phyloP scores from a whole-genome alignment of 139 green algal species.

The Desmodesmus armatus region DNA sequence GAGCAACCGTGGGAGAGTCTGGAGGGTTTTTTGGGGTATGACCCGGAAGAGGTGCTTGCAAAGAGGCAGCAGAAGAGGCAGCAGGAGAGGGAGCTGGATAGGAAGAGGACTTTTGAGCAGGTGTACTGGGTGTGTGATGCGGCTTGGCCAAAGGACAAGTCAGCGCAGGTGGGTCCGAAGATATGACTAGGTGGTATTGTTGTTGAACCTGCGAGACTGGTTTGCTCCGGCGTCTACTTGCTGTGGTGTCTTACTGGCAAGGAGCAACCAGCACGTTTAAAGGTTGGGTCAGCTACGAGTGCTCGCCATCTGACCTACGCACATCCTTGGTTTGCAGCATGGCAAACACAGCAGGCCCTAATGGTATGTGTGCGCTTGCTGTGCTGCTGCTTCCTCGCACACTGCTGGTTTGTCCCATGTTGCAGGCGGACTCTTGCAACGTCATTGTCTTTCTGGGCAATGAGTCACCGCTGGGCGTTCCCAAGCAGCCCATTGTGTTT shows the following conservation, averaged over 20 bases:
- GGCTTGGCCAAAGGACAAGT: not conserved
- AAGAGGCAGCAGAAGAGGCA: too few relatives aligned
- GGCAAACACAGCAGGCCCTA: not conserved
- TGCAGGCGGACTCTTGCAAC: not conserved
- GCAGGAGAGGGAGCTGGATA: too few relatives aligned
- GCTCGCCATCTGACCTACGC: not conserved
- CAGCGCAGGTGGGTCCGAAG: not conserved
- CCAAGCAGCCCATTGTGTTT: conserved; percentile 36
- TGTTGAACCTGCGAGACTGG: not conserved
- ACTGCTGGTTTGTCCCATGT: not conserved
- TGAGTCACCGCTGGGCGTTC: conserved; percentile 10
- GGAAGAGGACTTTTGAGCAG: conserved; percentile 12
- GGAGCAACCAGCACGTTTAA: not conserved
- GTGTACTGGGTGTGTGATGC: conserved; percentile 32
- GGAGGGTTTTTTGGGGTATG: too few relatives aligned
- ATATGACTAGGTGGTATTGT: not conserved
- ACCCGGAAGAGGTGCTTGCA: too few relatives aligned
- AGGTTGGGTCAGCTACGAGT: not conserved
- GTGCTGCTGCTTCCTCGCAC: not conserved
- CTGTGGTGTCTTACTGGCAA: not conserved
- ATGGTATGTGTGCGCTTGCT: not conserved
- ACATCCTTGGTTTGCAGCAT: not conserved
- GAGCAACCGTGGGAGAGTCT: too few relatives aligned
- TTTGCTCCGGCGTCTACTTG: too few relatives aligned
- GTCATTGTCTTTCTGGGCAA: conserved; percentile 40